These are phyloP conservation scores for Barnettozyma botsteinii DNA, from an alignment of 805 yeast genomes.

Conservation along the genomic window DNA sequence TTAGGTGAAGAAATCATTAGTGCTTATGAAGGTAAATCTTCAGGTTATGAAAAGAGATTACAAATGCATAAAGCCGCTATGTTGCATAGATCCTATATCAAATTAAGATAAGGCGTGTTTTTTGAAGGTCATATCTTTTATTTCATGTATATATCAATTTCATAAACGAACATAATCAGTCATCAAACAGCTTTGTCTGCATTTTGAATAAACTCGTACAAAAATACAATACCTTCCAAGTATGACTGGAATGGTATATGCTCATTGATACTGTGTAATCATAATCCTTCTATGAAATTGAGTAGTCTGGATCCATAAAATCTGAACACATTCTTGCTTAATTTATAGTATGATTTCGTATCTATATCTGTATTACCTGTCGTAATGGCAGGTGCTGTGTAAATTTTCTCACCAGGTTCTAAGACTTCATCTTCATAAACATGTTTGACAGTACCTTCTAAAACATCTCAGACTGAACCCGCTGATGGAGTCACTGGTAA, in stretches of 20 bases:
- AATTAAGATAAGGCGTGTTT: conserved; percentile 35
- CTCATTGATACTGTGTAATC: conserved; percentile 61
- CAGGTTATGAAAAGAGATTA: conserved; percentile 78
- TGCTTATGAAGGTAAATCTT: conserved; percentile 70
- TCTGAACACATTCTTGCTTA: conserved; percentile 49
- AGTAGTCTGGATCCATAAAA: conserved; percentile 26
- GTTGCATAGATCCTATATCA: conserved; percentile 78
- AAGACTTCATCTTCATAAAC: conserved; percentile 39
- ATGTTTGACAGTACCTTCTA: conserved; percentile 53
- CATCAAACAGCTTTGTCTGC: neutral
- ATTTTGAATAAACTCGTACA: conserved; percentile 38
- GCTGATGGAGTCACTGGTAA: conserved; percentile 4
- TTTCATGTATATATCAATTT: neutral
- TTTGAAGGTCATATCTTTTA: too few relatives aligned
- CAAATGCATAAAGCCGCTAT: conserved; percentile 83
- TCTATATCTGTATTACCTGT: conserved; percentile 63
- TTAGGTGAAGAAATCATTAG: conserved; percentile 83
- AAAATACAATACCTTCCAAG: conserved; percentile 50
- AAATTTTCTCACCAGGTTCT: conserved; percentile 18
- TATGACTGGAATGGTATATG: conserved; percentile 47
- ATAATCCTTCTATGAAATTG: conserved; percentile 2
- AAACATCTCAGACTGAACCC: conserved; percentile 37
- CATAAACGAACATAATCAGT: neutral
- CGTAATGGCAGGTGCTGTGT: conserved; percentile 40
- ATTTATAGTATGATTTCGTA: conserved; percentile 49